These are phyloP conservation scores for Eimeria maxima DNA, from an alignment of 169 alveolate species.

Conservation along the genomic window DNA sequence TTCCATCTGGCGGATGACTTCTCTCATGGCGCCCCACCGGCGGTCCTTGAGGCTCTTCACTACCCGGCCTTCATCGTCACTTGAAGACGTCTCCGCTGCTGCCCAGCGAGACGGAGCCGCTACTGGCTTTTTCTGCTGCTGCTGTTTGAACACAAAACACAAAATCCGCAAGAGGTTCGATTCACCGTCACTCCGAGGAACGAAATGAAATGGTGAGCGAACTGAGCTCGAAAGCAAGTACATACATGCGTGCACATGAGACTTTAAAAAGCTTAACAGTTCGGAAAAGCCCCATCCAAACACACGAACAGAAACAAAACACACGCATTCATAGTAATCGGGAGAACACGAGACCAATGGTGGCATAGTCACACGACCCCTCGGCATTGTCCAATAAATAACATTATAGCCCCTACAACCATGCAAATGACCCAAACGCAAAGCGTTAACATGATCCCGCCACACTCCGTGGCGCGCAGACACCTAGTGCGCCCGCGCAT, in stretches of 20 bases:
- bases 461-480: neutral
- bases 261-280: too few species aligned
- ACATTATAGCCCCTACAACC: neutral
- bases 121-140: slow-evolving; percentile 27
- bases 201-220: too few species aligned
- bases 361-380: too few species aligned
- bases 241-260: too few species aligned
- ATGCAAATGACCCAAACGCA: neutral
- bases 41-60: slow-evolving; percentile 80
- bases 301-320: neutral
- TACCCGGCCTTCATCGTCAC: slow-evolving; percentile 84
- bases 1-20: slow-evolving; percentile 80
- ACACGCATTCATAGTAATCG: neutral
- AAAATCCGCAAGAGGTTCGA: neutral
- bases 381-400: too few species aligned
- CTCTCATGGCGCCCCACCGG: slow-evolving; percentile 83
- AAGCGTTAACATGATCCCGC: neutral
- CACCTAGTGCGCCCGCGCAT: neutral
- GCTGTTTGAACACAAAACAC: neutral
- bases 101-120: slow-evolving; percentile 78
- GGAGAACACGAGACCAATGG: neutral
- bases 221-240: too few species aligned
- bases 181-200: too few species aligned
- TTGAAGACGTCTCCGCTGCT: slow-evolving; percentile 78
- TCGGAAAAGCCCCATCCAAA: neutral